Conservation (phyloP, 257 asterid genomes). For the Solanum etuberosum region DNA sequence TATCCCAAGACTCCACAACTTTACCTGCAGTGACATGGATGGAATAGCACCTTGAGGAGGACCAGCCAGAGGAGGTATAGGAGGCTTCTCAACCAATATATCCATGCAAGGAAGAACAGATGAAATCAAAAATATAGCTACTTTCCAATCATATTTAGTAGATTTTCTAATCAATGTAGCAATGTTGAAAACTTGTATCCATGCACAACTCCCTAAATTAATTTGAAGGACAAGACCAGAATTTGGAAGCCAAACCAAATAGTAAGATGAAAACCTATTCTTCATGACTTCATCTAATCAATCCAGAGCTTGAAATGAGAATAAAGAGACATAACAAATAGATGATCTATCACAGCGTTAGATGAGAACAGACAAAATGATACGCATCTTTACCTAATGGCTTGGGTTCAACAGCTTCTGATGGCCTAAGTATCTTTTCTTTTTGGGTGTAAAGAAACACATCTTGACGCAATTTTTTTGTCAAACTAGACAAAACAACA, state of each 20-base stretch:
- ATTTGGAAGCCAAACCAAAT: neutral
- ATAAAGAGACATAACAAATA: neutral
- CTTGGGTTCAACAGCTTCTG: neutral
- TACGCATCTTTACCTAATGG: neutral
- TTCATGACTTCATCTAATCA: neutral
- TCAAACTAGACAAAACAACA: neutral
- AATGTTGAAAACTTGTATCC: neutral
- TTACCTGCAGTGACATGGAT: conserved; percentile 73
- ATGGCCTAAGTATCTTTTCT: neutral
- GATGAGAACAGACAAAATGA: neutral
- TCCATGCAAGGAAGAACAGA: conserved; percentile 5
- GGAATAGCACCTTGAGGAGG: conserved; percentile 61
- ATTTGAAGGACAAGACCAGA: neutral
- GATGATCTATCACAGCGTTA: neutral
- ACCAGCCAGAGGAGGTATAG: conserved; percentile 48
- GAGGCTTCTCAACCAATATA: conserved; percentile 34
- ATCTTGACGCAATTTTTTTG: neutral
- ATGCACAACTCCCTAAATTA: neutral
- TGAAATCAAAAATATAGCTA: neutral
- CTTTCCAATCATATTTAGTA: neutral
- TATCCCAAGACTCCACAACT: conserved; percentile 6
- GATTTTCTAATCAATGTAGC: neutral
- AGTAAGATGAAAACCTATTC: neutral
- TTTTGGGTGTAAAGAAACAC: neutral
- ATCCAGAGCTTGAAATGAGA: neutral